Evolutionary conservation across 345 rosid species (phyloP).

Genomic region (Tarenaya hassleriana): DNA sequence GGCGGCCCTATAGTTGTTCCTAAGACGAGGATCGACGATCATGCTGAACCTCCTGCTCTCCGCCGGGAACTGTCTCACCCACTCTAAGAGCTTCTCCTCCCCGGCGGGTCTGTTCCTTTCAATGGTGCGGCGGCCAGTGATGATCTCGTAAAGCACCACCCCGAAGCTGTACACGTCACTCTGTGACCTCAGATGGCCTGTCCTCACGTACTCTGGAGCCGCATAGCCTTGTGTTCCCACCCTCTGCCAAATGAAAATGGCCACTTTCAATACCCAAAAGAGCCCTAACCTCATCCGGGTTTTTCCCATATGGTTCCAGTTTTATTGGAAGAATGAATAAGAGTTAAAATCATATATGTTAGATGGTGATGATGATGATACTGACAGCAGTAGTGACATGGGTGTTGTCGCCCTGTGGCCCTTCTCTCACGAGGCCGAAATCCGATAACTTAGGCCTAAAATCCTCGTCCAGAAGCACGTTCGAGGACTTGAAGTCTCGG

Average conservation of each 20-base stretch:
- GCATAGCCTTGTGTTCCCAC: conserved; percentile 95
- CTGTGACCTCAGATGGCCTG: conserved; percentile 73
- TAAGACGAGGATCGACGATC: conserved; percentile 72
- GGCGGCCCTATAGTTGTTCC: conserved; percentile 38
- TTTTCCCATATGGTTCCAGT: too few species aligned
- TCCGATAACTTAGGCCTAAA: conserved; percentile 77
- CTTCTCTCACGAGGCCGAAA: conserved; percentile 92
- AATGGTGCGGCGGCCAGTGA: conserved; percentile 72
- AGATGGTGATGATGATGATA: too few species aligned
- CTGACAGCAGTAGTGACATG: conserved; percentile 93
- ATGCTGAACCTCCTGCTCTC: conserved; percentile 57
- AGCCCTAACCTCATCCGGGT: too few species aligned
- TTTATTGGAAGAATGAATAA: too few species aligned
- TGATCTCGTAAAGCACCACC: conserved; percentile 87
- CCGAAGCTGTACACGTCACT: conserved; percentile 84
- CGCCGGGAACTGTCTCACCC: conserved; percentile 77
- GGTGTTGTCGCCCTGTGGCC: conserved; percentile 62
- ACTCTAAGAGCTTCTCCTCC: conserved; percentile 76
- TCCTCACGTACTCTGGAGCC: conserved; percentile 81
- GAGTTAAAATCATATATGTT: too few species aligned
- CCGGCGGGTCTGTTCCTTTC: conserved; percentile 54
- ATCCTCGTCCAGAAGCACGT: conserved; percentile 61
- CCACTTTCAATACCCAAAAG: too few species aligned
- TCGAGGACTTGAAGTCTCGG: conserved; percentile 79
- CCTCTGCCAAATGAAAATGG: conserved; percentile 35